Evolutionary conservation across 768 basidiomycete species (phyloP).

Genomic region (Termitomyces sp.): DNA sequence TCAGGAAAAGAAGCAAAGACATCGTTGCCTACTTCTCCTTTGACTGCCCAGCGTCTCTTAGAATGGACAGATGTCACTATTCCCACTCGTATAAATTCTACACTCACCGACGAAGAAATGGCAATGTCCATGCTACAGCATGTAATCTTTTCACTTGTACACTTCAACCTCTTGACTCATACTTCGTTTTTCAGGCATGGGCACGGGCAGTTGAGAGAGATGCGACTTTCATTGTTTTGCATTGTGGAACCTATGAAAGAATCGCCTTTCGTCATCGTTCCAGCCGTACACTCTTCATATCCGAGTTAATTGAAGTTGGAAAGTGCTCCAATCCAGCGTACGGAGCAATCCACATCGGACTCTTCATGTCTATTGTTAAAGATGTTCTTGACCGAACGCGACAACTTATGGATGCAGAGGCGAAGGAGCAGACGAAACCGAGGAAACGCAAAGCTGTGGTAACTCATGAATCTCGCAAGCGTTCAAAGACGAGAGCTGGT

Average conservation of each 20-base stretch:
- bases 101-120: no score
- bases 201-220: no score
- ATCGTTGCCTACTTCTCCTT: background rate
- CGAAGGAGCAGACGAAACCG: no score
- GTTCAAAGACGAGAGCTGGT: no score
- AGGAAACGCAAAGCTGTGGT: background rate
- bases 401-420: no score
- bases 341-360: no score
- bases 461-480: no score
- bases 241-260: background rate
- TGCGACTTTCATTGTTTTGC: no score
- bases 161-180: background rate
- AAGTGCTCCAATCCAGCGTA: background rate
- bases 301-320: background rate
- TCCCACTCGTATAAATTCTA: no score
- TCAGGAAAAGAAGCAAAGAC: background rate
- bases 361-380: background rate
- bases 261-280: slow-evolving; percentile 1
- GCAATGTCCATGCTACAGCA: background rate
- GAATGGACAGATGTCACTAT: background rate
- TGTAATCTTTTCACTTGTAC: background rate
- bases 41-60: background rate
- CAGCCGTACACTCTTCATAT: no score
- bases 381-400: background rate
- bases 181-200: background rate